Percentiles rank a stretch among this genome's conserved stretches.
Conservation (phyloP, 257 asterid species). For the Mitragyna speciosa region DNA sequence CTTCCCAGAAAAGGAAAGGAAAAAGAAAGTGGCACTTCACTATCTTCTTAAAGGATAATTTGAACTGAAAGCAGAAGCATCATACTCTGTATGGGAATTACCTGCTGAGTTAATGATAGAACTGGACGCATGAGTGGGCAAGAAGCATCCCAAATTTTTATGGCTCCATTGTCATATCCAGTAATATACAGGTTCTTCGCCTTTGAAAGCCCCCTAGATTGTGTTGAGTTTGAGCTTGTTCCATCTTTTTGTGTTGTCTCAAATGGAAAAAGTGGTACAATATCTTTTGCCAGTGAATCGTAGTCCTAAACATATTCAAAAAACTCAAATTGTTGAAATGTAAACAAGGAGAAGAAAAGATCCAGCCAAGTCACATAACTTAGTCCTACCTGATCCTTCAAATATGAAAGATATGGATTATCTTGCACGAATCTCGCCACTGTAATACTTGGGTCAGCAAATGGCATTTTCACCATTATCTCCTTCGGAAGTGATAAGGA, state of each 20-base stretch:
- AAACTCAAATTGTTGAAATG: background rate
- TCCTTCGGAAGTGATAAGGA: slow-evolving; percentile 82
- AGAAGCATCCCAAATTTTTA: slow-evolving; percentile 89
- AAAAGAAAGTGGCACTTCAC: background rate
- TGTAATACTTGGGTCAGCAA: slow-evolving; percentile 77
- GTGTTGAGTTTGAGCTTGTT: slow-evolving; percentile 43
- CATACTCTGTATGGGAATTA: slow-evolving; percentile 11
- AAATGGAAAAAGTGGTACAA: slow-evolving; percentile 64
- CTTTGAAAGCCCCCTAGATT: slow-evolving; percentile 48
- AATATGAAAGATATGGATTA: slow-evolving; percentile 48
- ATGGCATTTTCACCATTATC: slow-evolving; percentile 60
- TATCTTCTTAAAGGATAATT: background rate
- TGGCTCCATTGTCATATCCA: slow-evolving; percentile 77
- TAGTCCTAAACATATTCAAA: slow-evolving; percentile 49
- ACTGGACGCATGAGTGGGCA: slow-evolving; percentile 72
- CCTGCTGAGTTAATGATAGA: slow-evolving; percentile 80
- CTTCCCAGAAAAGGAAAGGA: background rate
- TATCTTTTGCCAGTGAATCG: slow-evolving; percentile 43
- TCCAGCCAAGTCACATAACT: background rate
- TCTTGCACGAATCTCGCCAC: slow-evolving; percentile 52
- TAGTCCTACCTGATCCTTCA: slow-evolving; percentile 54
- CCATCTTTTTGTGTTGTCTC: slow-evolving; percentile 62
- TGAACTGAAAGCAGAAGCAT: background rate
- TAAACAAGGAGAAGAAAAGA: background rate
- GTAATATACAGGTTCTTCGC: slow-evolving; percentile 69